Conservation (phyloP, 2,329 filamentous ascomycete genomes). For the Zymoseptoria pseudotritici region DNA sequence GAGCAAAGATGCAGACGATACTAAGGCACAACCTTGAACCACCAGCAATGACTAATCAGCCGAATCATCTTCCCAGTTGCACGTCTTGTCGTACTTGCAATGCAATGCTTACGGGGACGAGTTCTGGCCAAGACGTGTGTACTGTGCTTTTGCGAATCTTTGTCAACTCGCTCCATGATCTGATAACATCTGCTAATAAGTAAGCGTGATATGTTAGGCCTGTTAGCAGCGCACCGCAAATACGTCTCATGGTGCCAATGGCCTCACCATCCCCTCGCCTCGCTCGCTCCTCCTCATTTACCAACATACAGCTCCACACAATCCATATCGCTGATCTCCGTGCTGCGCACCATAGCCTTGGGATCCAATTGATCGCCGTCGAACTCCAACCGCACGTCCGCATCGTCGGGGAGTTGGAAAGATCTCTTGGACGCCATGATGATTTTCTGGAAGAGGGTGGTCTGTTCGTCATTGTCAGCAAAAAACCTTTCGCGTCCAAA, state of each 20-base stretch:
- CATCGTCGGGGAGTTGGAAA: slow-evolving; percentile 45
- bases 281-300: slow-evolving; percentile 23
- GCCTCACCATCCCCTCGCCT: no score
- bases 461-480: slow-evolving; percentile 28
- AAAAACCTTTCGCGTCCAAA: neutral
- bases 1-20: no score
- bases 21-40: neutral
- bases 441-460: slow-evolving; percentile 56
- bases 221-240: no score
- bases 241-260: no score
- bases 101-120: no score
- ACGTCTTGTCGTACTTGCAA: no score
- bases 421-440: slow-evolving; percentile 53
- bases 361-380: slow-evolving; percentile 67
- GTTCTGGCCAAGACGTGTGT: no score
- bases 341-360: slow-evolving; percentile 52
- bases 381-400: slow-evolving; percentile 57
- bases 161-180: no score
- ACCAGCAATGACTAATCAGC: neutral
- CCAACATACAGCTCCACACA: slow-evolving; percentile 65
- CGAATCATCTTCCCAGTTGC: neutral
- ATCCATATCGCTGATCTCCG: slow-evolving; percentile 69
- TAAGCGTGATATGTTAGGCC: no score
- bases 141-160: no score
- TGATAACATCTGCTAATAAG: no score